A percentile compares a stretch with the other conserved stretches of the same genome.
These are phyloP conservation scores for Cokeromyces recurvatus DNA, from an alignment of 371 early-diverging fungal species.

Conservation along the genomic window DNA sequence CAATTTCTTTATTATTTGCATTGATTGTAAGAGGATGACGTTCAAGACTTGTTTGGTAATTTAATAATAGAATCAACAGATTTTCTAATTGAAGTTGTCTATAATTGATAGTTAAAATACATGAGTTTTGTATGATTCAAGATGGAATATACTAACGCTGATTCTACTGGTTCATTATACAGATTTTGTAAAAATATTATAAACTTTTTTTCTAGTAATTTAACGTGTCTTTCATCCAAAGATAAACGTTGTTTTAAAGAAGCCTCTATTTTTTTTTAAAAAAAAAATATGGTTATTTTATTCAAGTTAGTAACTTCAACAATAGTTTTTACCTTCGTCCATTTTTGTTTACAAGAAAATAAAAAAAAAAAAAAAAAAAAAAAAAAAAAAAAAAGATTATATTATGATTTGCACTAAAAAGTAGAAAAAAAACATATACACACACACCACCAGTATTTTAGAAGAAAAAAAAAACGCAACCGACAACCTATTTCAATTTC, in stretches of 20 bases:
- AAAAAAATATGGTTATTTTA: neutral
- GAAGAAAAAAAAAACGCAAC: no score
- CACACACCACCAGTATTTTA: no score
- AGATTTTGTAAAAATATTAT: constrained; percentile 22
- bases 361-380: no score
- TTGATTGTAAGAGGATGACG: constrained; percentile 37
- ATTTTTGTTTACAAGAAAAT: neutral
- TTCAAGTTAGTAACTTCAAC: neutral
- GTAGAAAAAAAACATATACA: no score
- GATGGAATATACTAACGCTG: constrained; percentile 19
- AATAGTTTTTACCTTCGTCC: constrained; percentile 6
- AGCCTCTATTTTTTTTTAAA: constrained; percentile 7
- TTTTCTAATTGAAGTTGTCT: constrained; percentile 34
- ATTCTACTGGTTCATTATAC: constrained; percentile 24
- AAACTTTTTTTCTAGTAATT: constrained; percentile 31
- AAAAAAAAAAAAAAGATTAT: no score
- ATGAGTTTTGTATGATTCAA: no score
- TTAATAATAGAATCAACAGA: constrained; percentile 25
- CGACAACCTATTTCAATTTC: no score
- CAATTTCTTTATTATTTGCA: constrained; percentile 45
- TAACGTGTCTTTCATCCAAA: constrained; percentile 38
- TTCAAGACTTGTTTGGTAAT: constrained; percentile 34
- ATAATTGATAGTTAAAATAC: neutral
- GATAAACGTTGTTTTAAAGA: constrained; percentile 32
- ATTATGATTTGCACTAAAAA: no score